Evolutionary conservation across 768 basidiomycete genomes (phyloP), one percentile per base, ranked within the genome.

Genomic region (Vishniacozyma victoriae): DNA sequence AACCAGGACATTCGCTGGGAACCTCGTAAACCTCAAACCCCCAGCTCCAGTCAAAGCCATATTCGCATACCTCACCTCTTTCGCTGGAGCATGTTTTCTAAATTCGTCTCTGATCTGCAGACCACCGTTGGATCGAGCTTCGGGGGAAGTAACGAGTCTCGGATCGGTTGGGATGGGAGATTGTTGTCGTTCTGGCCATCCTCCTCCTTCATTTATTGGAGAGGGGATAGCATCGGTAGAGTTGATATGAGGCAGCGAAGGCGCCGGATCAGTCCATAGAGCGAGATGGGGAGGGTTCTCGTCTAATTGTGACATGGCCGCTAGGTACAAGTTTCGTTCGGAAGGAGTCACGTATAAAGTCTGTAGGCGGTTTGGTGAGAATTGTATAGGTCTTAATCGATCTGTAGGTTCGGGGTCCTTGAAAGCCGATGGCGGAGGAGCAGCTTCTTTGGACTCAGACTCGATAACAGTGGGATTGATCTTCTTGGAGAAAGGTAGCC

Each of bases 271-370:
- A 7, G 57, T 27, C 64, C 64, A 67, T 7, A 67, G 41, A 18
- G 64, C 59, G 22, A 67, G 42, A 14, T 49, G 57, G 35, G 53
- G 54, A 3, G 64, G 64, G n/a, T 39, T 35, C 24, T 50, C 37
- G 23, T 63, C 62, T 1, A 67, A 48, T 24, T 63, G 59, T n/a
- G 64, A 49, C 64, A 67, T 67, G 6, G 64, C 64, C 15, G 61
- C 62, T 3, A 67, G 52, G 43, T 67, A 67, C 12, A 67, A 49
- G 33, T 67, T 58, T 14, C 55, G 56, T 23, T 67, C 64, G 2
- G 61, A 63, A 15, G 59, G 59, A 2, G 62, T 54, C 3, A 67
- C 62, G 49, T 67, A 63, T 1, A 67, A 41, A 13, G 62, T 63
- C 11, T 54, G 50, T 19, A 61, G 44, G 3, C 61, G 42, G 39